Evolutionary conservation across 768 basidiomycete genomes (phyloP), one percentile per base, ranked within the genome.

Genomic region (Russula earlei): DNA sequence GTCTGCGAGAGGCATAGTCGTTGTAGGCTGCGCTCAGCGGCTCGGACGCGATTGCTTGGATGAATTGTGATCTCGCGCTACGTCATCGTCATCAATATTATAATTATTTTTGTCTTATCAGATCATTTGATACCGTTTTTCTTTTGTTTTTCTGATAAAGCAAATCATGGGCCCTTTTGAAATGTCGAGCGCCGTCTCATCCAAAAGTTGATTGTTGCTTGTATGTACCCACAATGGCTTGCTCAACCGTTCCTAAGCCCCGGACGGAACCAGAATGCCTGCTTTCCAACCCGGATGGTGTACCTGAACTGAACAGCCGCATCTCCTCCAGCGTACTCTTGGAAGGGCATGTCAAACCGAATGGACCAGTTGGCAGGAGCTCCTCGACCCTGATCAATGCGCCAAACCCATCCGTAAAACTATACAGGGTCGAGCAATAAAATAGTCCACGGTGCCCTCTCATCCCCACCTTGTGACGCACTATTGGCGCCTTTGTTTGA

Each of bases 201-300:
- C 25, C 44, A 46, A 46, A 38, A 37, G 34, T 27, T 20, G 24
- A 33, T 33, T 17, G 17, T 24, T 20, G 17, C 75, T 25, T 80
- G 79, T 81, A 80, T 81, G 75, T 75, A n/a, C 81, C 78, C 81
- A 79, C 82, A 81, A 38, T 55, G 54, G 42, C 51, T 43, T 12
- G 36, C 36, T 20, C 44, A 20, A 9, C 14, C 22, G 46, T 55
- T 46, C 83, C 85, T 84, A 82, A 84, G 83, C 83, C 82, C 81
- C 49, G 20, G 45, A 33, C 43, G 43, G 49, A 40, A 14, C 56
- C 36, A 38, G 33, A 19, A 37, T 36, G 36, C 49, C 19, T 31
- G 27, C 43, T 27, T 15, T 37, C 45, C 43, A n/a, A n/a, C n/a
- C 41, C 7, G n/a, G n/a, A 20, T 15, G 19, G 20, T 15, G 44